Evolutionary conservation across 345 rosid genomes (phyloP).

Genomic region (Pistacia integerrima): DNA sequence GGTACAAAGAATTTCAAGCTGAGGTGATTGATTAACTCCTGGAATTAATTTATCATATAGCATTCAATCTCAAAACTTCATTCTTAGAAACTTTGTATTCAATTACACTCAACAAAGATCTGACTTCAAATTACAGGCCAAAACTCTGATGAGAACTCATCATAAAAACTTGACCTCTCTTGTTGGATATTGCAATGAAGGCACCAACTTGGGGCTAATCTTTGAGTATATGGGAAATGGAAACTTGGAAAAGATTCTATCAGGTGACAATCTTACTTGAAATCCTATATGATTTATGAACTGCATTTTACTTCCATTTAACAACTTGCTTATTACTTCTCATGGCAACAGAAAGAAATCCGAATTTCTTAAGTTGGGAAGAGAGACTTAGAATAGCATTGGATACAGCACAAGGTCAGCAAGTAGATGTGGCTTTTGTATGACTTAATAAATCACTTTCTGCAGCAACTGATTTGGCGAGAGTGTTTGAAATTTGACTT

Average conservation of each 20-base stretch:
- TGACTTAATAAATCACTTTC: neutral
- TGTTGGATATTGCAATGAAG: slow-evolving; percentile 35
- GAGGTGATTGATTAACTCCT: slow-evolving; percentile 15
- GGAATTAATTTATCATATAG: neutral
- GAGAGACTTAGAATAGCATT: slow-evolving; percentile 43
- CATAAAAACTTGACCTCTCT: slow-evolving; percentile 18
- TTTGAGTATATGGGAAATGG: slow-evolving; percentile 37
- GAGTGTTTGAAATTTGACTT: neutral
- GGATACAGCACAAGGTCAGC: slow-evolving; percentile 59
- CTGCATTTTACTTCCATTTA: neutral
- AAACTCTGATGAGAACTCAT: slow-evolving; percentile 15
- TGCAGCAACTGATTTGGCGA: neutral
- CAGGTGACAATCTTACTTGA: slow-evolving; percentile 28
- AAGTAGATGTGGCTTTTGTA: neutral
- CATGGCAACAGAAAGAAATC: slow-evolving; percentile 21
- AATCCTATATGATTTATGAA: neutral
- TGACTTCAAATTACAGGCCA: slow-evolving; percentile 5
- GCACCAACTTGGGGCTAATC: slow-evolving; percentile 20
- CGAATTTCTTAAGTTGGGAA: slow-evolving; percentile 38
- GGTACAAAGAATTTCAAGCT: slow-evolving; percentile 17
- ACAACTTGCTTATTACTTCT: neutral
- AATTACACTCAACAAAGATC: neutral
- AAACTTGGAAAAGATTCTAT: slow-evolving; percentile 25
- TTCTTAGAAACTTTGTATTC: neutral
- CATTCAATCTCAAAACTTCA: neutral